Base-by-base conservation (phyloP, 1,139 yeast genomes). In the Suhomyces maxii region DNA sequence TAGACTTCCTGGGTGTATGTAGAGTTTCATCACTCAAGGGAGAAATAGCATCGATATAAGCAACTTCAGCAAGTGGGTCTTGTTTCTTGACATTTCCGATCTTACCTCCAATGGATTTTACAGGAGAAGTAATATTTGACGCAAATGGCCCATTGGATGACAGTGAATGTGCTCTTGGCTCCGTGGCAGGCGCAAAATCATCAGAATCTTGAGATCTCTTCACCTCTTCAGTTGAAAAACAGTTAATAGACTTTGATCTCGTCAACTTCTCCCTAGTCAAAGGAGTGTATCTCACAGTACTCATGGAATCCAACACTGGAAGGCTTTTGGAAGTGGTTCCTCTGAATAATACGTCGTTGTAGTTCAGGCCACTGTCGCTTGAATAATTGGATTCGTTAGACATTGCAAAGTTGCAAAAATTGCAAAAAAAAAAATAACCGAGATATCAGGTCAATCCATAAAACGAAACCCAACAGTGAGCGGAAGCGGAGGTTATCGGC, bases 1-100 rank as follows among this genome's bases (percentile, higher is more conserved):
- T 18, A 18, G 23, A 18, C 23, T 18, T 18, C 34, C 9, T 34
- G 13, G 26, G 30, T 11, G 26, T 8, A 26, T 26, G 38, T 10
- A 13, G 30, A 18, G 18, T 8, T 5, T 37, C 45, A 18, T 40
- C 40, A 26, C 38, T 34, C 23, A 53, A 37, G 9, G 61, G 58
- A 2, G 61, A 57, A 12, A 58, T 52, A 9, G 55, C 58, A 25
- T 39, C 33, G 32, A 33, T 23, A 10, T 33, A 33, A n/a, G 33
- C 9, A 8, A 37, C 25, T 8, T 26, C 12, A 8, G 34, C 7
- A 3, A 13, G 38, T 34, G 33, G 42, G 37, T 33, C 18, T 13
- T 33, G 8, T 9, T 33, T 33, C 35, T 11, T 28, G n/a, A 28
- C n/a, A 9, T 11, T 28, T 28, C 6, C 31, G n/a, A 28, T 28